These are phyloP conservation scores for Jimgerdemannia flammicorona DNA, from an alignment of 192 early-diverging fungal genomes.

Conservation along the genomic window DNA sequence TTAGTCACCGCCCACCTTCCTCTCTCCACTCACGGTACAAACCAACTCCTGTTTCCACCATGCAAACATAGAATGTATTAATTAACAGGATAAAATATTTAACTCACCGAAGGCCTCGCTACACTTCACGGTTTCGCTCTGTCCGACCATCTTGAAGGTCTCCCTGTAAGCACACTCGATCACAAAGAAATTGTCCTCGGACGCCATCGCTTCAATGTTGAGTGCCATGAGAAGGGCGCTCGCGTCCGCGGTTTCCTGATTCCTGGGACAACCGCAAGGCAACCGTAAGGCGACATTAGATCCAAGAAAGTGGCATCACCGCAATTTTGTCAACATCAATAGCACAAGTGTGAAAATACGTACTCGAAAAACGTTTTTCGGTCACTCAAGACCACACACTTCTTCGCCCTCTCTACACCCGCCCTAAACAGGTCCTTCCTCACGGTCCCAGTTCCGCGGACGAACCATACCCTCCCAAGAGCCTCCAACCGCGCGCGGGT, in stretches of 20 bases:
- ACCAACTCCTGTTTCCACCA: too few species aligned
- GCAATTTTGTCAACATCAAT: not conserved
- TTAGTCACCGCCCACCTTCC: too few species aligned
- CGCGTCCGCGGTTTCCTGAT: constrained; percentile 48
- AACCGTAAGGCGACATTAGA: too few species aligned
- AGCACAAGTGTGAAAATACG: not conserved
- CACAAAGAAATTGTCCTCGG: constrained; percentile 54
- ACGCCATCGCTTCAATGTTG: constrained; percentile 59
- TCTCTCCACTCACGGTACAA: too few species aligned
- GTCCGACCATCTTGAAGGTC: constrained; percentile 75
- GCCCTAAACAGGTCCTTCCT: constrained; percentile 57
- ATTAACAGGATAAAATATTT: too few species aligned
- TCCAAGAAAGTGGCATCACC: too few species aligned
- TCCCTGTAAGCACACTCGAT: constrained; percentile 72
- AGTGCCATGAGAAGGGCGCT: constrained; percentile 59
- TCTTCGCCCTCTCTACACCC: constrained; percentile 46
- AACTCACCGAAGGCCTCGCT: constrained; percentile 25
- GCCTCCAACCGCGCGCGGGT: constrained; percentile 37
- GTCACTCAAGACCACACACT: constrained; percentile 57
- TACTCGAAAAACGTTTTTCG: constrained; percentile 6
- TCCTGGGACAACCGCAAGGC: not conserved
- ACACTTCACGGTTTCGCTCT: constrained; percentile 50
- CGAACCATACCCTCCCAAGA: constrained; percentile 48
- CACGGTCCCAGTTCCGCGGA: constrained; percentile 53
- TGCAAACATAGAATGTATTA: too few species aligned